A percentile compares a stretch with the other conserved stretches of the same genome.
These are phyloP conservation scores for Phytophthora pluvialis DNA, from an alignment of 352 stramenopile genomes.

Conservation along the genomic window DNA sequence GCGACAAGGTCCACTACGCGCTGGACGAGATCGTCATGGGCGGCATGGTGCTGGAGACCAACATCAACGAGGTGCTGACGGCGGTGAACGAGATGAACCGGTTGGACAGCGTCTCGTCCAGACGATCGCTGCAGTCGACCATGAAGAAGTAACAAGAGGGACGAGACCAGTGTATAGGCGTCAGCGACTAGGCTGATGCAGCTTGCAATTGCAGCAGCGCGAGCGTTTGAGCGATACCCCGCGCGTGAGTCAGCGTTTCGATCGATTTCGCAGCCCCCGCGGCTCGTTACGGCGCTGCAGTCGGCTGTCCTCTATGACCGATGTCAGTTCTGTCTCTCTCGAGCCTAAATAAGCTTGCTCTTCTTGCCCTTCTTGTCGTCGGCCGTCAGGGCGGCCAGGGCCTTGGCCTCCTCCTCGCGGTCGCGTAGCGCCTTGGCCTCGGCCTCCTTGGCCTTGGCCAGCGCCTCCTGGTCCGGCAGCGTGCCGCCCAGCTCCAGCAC, in stretches of 20 bases:
- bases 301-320: conserved; percentile 27
- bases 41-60: conserved; percentile 99
- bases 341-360: conserved; percentile 71
- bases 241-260: conserved; percentile 10
- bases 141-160: conserved; percentile 61
- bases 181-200: conserved; percentile 6
- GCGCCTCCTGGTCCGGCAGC: conserved; percentile 63
- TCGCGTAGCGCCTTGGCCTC: conserved; percentile 34
- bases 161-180: background rate
- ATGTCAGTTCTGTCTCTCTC: conserved; percentile 4
- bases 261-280: conserved; percentile 12
- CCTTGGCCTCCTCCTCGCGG: conserved; percentile 52
- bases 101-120: conserved; percentile 87
- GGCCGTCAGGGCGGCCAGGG: conserved; percentile 32
- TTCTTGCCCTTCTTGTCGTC: conserved; percentile 58
- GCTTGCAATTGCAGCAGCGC: background rate
- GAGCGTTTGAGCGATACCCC: conserved; percentile 6
- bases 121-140: conserved; percentile 74
- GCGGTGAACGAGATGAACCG: conserved; percentile 98
- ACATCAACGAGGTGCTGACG: conserved; percentile 97
- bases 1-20: conserved; percentile 96
- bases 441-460: conserved; percentile 48
- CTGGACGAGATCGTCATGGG: conserved; percentile 99
- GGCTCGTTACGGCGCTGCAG: conserved; percentile 5
- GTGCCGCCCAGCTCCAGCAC: conserved; percentile 64